Evolutionary conservation across 768 basidiomycete genomes (phyloP), one percentile per base, ranked within the genome.

Genomic region (Cystobasidium onofrii): DNA sequence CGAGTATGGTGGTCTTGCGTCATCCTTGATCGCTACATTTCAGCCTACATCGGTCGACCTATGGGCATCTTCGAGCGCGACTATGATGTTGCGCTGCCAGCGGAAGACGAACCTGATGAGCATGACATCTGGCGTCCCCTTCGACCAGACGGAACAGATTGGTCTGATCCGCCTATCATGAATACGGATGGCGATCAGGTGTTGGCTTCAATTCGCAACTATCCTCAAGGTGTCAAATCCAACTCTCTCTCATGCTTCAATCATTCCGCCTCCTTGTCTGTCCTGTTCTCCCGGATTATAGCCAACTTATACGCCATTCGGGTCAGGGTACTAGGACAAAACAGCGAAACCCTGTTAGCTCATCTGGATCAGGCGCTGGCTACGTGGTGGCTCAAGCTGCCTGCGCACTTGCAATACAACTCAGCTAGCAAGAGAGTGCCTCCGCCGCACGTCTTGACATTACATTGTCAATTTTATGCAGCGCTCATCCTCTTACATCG

Each of bases 381-480:
- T 25, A 69, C 61, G 7, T 81, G 80, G 79, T 80, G 75, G 66
- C 76, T 79, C 34, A 76, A 79, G 12, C 73, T 81, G 1, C 80
- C 80, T 20, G 75, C 80, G 2, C 75, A 76, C 31, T 74, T 81
- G 13, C 63, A 76, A 34, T 81, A 76, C 74, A 76, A 76, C 50
- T 77, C 77, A 1, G 72, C 78, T 7, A 70, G 74, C 55, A 75
- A 64, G 25, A 74, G 76, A 12, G 75, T 80, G 0, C 80, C 80
- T 0, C 74, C 79, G 17, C 81, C 81, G 1, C 77, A 79, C 39
- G 77, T 79, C 44, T 43, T 81, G 15, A 64, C 76, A 1, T 73
- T 81, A 0, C 81, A 81, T 55, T 75, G 80, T 36, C 77, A 79
- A 46, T 81, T 80, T 72, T 81, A 80, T 75, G 77, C 76, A 41